A percentile compares a stretch with the other conserved stretches of the same genome.
Evolutionary conservation across 2,329 filamentous ascomycete species (phyloP).

Genomic region (Arthrobotrys musiformis): DNA sequence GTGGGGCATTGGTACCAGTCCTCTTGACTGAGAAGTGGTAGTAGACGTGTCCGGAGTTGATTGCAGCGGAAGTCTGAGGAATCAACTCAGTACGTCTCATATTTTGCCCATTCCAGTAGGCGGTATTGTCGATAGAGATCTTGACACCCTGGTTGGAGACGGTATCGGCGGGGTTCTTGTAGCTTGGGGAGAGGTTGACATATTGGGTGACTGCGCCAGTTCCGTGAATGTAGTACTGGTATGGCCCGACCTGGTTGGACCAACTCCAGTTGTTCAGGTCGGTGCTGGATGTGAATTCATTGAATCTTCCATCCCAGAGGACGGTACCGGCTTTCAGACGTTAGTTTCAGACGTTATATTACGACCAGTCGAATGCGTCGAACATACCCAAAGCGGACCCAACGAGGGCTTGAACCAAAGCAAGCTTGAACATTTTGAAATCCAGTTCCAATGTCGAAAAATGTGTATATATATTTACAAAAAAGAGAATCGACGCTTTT

Average conservation of each 20-base stretch:
- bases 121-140: conserved; percentile 72
- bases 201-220: conserved; percentile 69
- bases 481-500: conserved; percentile 13
- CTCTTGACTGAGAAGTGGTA: conserved; percentile 78
- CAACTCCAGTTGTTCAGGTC: conserved; percentile 72
- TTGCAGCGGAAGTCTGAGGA: conserved; percentile 73
- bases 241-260: conserved; percentile 75
- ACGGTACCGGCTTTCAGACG: conserved; percentile 62
- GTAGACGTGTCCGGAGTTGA: conserved; percentile 74
- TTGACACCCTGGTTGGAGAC: conserved; percentile 73
- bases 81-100: conserved; percentile 81
- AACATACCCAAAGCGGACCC: conserved; percentile 48
- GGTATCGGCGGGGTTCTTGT: conserved; percentile 74
- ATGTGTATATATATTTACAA: conserved; percentile 22
- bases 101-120: conserved; percentile 76
- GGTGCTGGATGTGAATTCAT: conserved; percentile 67
- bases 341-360: too few relatives aligned
- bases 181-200: conserved; percentile 70
- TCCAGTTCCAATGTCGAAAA: conserved; percentile 43
- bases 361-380: too few relatives aligned
- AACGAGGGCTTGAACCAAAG: conserved; percentile 52
- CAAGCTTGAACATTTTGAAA: conserved; percentile 55
- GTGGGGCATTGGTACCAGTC: conserved; percentile 70
- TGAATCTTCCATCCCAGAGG: conserved; percentile 75
- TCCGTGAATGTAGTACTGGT: conserved; percentile 75